Base-by-base conservation (phyloP, 768 basidiomycete genomes). In the Podaxis sp. region DNA sequence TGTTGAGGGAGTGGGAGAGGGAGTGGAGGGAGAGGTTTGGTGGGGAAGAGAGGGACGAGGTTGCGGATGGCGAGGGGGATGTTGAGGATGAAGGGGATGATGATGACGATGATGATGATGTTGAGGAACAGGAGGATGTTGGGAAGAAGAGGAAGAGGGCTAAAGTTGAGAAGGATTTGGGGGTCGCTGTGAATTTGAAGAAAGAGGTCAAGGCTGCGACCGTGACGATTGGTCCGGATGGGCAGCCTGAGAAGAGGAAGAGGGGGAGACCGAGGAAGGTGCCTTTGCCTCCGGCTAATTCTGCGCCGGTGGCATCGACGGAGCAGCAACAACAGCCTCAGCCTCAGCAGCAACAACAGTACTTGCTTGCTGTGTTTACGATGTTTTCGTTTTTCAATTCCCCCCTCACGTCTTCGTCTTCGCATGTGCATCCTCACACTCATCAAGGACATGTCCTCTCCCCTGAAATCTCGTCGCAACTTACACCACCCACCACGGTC, bases 341-440 rank as follows among this genome's bases (percentile, higher is more conserved):
- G 54, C 70, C 71, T 33, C 74, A 77, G 40, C 58, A 69, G 0
- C 77, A 76, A 48, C 80, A 78, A 26, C 91, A 92, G 65, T 93
- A 90, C 72, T 86, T 94, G 57, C 84, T 95, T 52, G 92, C 90
- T 28, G 86, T 86, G 28, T 94, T 94, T 68, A 90, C 90, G 0
- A 79, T 94, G 59, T 92, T 95, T 76, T 93, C 90, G 0, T 90
- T 94, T 76, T 91, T 93, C 79, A 92, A 90, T 68, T 89, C 88
- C 0, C 87, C 89, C 2, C 72, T 90, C 0, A 78, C 83, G 0
- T 73, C 74, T 2, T 73, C 76, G 9, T 65, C 79, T 0, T 72
- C 76, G 5, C 66, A 72, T 30, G 69, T 72, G 9, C 59, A 71
- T 24, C 56, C 72, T 3, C 71, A 72, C 33, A 13, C 56, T 12